These are phyloP conservation scores for Sugiyamaella xylanicola DNA, from an alignment of 1,139 yeast genomes.

Conservation along the genomic window DNA sequence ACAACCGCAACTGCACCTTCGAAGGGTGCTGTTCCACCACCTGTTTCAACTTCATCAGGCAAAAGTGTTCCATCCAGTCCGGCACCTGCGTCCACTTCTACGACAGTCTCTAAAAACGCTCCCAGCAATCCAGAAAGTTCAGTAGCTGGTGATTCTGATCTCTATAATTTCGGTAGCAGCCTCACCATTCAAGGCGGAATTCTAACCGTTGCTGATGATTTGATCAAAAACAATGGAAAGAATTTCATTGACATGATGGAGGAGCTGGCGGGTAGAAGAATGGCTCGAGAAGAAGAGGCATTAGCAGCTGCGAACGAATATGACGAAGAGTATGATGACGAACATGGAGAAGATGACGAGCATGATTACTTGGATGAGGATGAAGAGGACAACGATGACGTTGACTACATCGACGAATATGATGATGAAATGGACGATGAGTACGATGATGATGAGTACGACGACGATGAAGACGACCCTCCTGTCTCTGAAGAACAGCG, in stretches of 20 bases:
- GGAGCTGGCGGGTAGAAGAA: conserved; percentile 61
- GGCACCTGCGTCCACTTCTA: background rate
- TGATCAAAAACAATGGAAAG: conserved; percentile 72
- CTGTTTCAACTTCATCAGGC: conserved; percentile 28
- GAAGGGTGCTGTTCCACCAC: too few relatives aligned
- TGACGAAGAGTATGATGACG: conserved; percentile 44
- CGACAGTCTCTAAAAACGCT: background rate
- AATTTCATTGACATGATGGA: conserved; percentile 79
- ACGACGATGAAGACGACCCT: conserved; percentile 36
- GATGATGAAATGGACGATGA: conserved; percentile 34
- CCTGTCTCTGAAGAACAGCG: conserved; percentile 65
- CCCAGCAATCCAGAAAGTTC: too few relatives aligned
- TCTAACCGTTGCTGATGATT: conserved; percentile 73
- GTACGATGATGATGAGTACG: conserved; percentile 36
- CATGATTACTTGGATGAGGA: conserved; percentile 46
- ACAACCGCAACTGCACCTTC: conserved; percentile 18
- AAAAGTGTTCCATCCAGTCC: background rate
- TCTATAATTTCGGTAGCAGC: conserved; percentile 42
- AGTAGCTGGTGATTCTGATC: conserved; percentile 26
- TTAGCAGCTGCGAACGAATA: conserved; percentile 41
- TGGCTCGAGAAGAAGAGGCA: conserved; percentile 52
- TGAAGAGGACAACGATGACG: conserved; percentile 36
- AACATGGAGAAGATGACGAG: conserved; percentile 42
- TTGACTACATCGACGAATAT: conserved; percentile 32
- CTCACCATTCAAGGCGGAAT: conserved; percentile 48